phyloP scores from a whole-genome alignment of 106 monocot genomes.

The Alisma plantagoaquatica region DNA sequence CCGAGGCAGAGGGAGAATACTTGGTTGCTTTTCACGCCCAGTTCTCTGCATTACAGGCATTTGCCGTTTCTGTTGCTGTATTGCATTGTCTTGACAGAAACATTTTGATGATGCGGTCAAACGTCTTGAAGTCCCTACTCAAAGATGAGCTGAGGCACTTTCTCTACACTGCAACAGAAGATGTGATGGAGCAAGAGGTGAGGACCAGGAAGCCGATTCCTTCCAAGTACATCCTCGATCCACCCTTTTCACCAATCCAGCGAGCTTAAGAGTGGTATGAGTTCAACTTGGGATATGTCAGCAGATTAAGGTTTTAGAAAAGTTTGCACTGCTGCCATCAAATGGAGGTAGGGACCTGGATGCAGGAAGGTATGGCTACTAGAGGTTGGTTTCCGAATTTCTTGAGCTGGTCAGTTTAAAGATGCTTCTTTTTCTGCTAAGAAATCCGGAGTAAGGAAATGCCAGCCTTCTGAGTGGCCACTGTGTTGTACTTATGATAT shows the following conservation, averaged over 20 bases:
- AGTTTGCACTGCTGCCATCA: too few relatives aligned
- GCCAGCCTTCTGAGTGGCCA: too few relatives aligned
- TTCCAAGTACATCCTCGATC: not conserved
- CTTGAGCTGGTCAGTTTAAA: too few relatives aligned
- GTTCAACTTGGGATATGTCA: too few relatives aligned
- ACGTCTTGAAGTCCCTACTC: constrained; percentile 10
- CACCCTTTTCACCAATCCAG: constrained; percentile 16
- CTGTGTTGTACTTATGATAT: too few relatives aligned
- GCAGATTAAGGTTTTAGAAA: too few relatives aligned
- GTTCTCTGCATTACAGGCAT: constrained; percentile 21
- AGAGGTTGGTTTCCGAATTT: too few relatives aligned
- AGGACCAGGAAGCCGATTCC: not conserved
- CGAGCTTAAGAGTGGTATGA: too few relatives aligned
- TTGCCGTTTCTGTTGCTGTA: constrained; percentile 21
- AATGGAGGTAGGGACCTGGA: too few relatives aligned
- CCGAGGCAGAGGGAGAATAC: constrained; percentile 11
- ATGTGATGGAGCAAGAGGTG: constrained; percentile 11
- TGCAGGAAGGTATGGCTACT: too few relatives aligned
- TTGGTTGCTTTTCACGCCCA: constrained; percentile 19
- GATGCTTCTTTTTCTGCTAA: too few relatives aligned
- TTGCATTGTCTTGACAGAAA: constrained; percentile 8
- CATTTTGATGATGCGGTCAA: constrained; percentile 4
- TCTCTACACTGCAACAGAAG: constrained; percentile 1
- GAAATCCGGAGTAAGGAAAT: too few relatives aligned
- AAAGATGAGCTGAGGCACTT: constrained; percentile 20